Evolutionary conservation across 1,139 yeast genomes (phyloP).

Genomic region (Arxiozyma slooffiae): DNA sequence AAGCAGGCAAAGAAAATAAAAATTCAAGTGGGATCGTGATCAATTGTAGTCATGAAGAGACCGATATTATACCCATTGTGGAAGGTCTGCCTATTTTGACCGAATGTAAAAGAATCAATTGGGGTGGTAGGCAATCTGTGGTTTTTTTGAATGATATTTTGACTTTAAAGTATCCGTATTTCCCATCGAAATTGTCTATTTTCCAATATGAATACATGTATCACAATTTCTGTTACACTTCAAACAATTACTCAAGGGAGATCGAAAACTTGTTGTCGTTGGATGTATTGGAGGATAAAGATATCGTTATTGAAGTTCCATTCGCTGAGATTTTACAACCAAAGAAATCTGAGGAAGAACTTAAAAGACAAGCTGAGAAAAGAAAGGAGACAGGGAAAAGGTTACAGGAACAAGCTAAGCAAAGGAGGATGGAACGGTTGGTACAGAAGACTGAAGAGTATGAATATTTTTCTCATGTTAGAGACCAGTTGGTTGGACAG

Average conservation of each 20-base stretch:
- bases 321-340: conserved; percentile 52
- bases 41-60: conserved; percentile 73
- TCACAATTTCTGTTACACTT: conserved; percentile 70
- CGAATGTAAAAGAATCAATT: conserved; percentile 73
- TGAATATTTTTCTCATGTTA: conserved; percentile 55
- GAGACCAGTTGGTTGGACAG: conserved; percentile 42
- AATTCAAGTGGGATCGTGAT: conserved; percentile 64
- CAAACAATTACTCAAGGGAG: conserved; percentile 59
- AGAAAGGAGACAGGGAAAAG: conserved; percentile 80
- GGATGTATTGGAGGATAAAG: conserved; percentile 54
- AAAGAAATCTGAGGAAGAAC: conserved; percentile 76
- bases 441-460: conserved; percentile 73
- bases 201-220: conserved; percentile 60
- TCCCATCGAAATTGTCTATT: conserved; percentile 62
- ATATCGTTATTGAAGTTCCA: conserved; percentile 77
- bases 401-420: conserved; percentile 87
- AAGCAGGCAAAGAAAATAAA: conserved; percentile 37
- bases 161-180: conserved; percentile 80
- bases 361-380: conserved; percentile 66
- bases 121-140: conserved; percentile 79
- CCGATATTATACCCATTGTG: conserved; percentile 73
- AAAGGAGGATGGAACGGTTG: conserved; percentile 68
- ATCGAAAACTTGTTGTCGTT: conserved; percentile 47
- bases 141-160: conserved; percentile 55
- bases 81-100: conserved; percentile 54